Evolutionary conservation across 2,329 filamentous ascomycete species (phyloP).

Genomic region (Botryotinia calthae): DNA sequence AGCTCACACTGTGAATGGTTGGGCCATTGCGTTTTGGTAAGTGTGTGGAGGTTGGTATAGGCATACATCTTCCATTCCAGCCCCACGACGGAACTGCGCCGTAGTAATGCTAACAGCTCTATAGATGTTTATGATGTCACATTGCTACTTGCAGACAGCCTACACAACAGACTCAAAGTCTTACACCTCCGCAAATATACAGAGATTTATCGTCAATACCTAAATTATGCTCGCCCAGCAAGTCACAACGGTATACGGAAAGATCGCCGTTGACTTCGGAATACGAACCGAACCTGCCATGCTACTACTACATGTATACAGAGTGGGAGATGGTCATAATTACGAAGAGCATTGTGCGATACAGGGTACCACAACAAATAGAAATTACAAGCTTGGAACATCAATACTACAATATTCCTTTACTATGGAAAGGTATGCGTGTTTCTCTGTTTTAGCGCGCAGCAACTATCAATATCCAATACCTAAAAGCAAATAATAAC

Average conservation of each 20-base stretch:
- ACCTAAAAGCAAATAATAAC: background rate
- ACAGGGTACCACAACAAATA: background rate
- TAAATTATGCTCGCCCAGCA: background rate
- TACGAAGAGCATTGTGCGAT: background rate
- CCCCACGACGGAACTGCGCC: background rate
- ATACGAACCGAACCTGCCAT: background rate
- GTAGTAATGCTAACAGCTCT: background rate
- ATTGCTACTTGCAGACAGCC: background rate
- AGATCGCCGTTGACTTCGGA: background rate
- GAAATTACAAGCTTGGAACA: background rate
- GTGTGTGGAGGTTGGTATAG: background rate
- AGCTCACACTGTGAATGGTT: background rate
- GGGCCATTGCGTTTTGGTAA: background rate
- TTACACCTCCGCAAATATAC: background rate
- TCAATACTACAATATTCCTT: background rate
- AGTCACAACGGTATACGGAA: background rate
- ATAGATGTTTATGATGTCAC: background rate
- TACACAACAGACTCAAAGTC: background rate
- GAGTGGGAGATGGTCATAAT: no score
- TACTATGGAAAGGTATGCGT: no score
- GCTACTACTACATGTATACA: background rate
- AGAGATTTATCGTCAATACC: background rate
- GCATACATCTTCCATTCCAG: background rate
- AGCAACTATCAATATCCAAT: background rate
- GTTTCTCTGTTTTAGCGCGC: background rate